Evolutionary conservation across 1,284 basidiomycete species (phyloP), one percentile per base, ranked within the genome.

Genomic region (Phylloboletellus chloephorus): DNA sequence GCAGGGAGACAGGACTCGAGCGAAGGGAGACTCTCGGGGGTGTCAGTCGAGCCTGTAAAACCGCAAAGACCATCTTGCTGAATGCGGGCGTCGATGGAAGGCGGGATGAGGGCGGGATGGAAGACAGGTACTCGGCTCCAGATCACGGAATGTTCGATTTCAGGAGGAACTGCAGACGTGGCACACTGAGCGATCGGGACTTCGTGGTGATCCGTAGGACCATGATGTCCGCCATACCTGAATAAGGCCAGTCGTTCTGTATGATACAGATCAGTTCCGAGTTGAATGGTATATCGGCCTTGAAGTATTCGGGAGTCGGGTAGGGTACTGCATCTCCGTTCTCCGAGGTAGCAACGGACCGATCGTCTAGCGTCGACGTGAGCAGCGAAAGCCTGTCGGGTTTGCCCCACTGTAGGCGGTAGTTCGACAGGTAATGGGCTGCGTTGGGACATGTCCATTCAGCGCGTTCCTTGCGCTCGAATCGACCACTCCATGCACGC

Each of bases 171-270:
- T 84, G 35, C 31, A 28, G 31, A 39, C 7, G n/a, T 26, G 36
- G 6, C 16, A 13, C 12, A 16, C 34, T 47, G 31, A 53, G 25
- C 34, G 7, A 34, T 20, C 4, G 12, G 13, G 8, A 12, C 12
- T 19, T 15, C 9, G n/a, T n/a, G 3, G 15, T 3, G n/a, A 21
- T 23, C 31, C 4, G 19, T 19, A 13, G 25, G 11, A 13, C 8
- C 3, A 37, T 10, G 25, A 34, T 13, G 19, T 35, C 24, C 30
- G 23, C 15, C 34, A 15, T 51, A 83, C 83, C 78, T 19, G 83
- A 87, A 60, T 89, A 89, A 0, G 86, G 86, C 86, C 86, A 89
- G 55, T 88, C 85, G 52, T 89, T 89, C 54, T 71, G 79, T 39
- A 83, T 82, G 47, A 89, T 78, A 53, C 79, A 84, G 49, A 87